Evolutionary conservation across 108 stramenopile species (phyloP).

Genomic region (Nannochloropsis salina): DNA sequence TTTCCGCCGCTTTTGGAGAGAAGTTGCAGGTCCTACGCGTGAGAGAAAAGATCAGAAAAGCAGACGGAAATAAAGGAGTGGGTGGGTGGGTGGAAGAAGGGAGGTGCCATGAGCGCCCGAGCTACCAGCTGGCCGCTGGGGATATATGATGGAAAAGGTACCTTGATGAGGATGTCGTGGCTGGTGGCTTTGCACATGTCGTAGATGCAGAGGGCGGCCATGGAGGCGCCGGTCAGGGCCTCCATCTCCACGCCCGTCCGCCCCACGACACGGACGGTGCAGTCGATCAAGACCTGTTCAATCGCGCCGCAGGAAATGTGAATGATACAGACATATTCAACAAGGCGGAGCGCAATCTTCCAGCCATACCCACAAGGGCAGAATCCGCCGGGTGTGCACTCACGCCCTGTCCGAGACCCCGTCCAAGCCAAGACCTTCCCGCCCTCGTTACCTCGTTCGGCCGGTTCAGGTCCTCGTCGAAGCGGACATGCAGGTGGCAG

Average conservation of each 20-base stretch:
- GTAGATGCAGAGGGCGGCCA: constrained; percentile 86
- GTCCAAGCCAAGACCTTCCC: not conserved
- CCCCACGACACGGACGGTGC: constrained; percentile 58
- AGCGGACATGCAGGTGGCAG: constrained; percentile 43
- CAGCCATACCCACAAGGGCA: not conserved
- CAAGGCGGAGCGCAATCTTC: not conserved
- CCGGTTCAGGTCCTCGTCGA: constrained; percentile 22
- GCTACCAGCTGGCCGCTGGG: no score
- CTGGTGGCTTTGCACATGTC: constrained; percentile 95
- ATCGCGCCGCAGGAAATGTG: not conserved
- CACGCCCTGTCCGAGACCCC: no score
- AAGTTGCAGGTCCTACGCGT: not conserved
- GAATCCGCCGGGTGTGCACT: not conserved
- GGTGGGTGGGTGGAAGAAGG: not conserved
- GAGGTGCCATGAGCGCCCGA: not conserved
- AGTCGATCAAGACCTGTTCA: constrained; percentile 24
- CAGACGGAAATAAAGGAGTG: not conserved
- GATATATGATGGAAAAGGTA: not conserved
- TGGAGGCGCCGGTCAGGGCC: constrained; percentile 77
- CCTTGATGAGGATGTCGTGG: constrained; percentile 70
- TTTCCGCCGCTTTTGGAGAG: not conserved
- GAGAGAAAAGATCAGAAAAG: not conserved
- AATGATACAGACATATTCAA: constrained; percentile 2
- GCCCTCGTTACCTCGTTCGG: not conserved
- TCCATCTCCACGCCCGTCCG: constrained; percentile 98